phyloP scores from a whole-genome alignment of 169 alveolate species.

The Eimeria zaria region DNA sequence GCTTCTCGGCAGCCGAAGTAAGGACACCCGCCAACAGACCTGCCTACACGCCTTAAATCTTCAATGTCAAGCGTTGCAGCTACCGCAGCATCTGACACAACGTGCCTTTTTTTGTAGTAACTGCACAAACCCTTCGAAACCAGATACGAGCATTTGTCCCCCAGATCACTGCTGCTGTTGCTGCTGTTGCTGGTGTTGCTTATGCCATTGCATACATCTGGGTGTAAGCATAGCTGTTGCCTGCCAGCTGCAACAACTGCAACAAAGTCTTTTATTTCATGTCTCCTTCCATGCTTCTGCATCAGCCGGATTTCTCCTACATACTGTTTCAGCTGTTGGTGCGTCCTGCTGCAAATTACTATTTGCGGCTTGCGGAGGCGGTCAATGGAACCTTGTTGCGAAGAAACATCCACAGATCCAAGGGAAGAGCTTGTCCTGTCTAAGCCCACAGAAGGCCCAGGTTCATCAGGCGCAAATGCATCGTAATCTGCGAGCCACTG shows the following conservation, averaged over 20 bases:
- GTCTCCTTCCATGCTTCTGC: slow-evolving; percentile 29
- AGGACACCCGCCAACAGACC: slow-evolving; percentile 57
- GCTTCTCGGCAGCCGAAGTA: slow-evolving; percentile 56
- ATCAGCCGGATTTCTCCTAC: slow-evolving; percentile 84
- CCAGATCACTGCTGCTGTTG: slow-evolving; percentile 51
- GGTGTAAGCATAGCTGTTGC: slow-evolving; percentile 10
- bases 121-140: slow-evolving; percentile 55
- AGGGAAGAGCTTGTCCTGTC: background rate
- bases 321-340: slow-evolving; percentile 88
- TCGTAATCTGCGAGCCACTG: slow-evolving; percentile 38
- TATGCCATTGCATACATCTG: background rate
- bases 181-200: slow-evolving; percentile 46
- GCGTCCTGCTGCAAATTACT: slow-evolving; percentile 89
- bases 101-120: slow-evolving; percentile 19
- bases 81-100: slow-evolving; percentile 29
- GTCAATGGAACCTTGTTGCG: background rate
- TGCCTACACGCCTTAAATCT: slow-evolving; percentile 32
- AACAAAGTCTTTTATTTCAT: slow-evolving; percentile 1
- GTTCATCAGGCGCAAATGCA: slow-evolving; percentile 59
- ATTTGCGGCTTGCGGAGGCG: slow-evolving; percentile 82
- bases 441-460: background rate
- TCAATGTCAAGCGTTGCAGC: slow-evolving; percentile 31
- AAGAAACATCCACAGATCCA: background rate
- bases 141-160: slow-evolving; percentile 48
- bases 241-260: slow-evolving; percentile 74